phyloP scores from a whole-genome alignment of 768 basidiomycete genomes.

The Mycena floridula region DNA sequence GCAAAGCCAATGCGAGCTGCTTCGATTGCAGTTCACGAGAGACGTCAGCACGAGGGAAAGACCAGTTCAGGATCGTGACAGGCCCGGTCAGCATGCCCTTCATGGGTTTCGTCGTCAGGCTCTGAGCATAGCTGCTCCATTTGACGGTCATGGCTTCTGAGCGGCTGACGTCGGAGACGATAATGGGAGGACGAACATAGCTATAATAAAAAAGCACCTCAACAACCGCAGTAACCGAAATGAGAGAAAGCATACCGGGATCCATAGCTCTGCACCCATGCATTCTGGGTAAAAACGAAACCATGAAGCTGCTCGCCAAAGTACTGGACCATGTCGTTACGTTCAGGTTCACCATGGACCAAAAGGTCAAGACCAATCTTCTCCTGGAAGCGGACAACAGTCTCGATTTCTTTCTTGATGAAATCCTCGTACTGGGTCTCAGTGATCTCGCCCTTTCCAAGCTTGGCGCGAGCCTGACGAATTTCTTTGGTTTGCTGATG shows the following conservation, averaged over 20 bases:
- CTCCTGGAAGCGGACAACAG: conserved; percentile 95
- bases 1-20: conserved; percentile 95
- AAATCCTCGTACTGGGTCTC: conserved; percentile 89
- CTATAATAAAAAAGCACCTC: conserved; percentile 25
- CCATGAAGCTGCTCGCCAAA: conserved; percentile 94
- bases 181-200: conserved; percentile 97
- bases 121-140: conserved; percentile 97
- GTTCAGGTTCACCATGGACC: conserved; percentile 98
- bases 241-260: conserved; percentile 60
- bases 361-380: conserved; percentile 92
- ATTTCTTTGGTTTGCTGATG: conserved; percentile 99
- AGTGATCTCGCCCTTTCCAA: conserved; percentile 86
- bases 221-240: conserved; percentile 1
- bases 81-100: conserved; percentile 99
- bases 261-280: conserved; percentile 99
- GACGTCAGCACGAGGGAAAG: conserved; percentile 99
- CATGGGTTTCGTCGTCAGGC: conserved; percentile 88
- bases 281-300: conserved; percentile 98
- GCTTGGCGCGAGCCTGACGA: conserved; percentile 92
- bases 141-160: conserved; percentile 89
- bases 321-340: conserved; percentile 99
- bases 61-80: conserved; percentile 99
- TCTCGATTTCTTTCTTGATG: conserved; percentile 96
- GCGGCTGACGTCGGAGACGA: conserved; percentile 97
- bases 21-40: conserved; percentile 95